Base-by-base conservation (phyloP, 2,329 filamentous ascomycete species). In the Calonectria fujianensis region DNA sequence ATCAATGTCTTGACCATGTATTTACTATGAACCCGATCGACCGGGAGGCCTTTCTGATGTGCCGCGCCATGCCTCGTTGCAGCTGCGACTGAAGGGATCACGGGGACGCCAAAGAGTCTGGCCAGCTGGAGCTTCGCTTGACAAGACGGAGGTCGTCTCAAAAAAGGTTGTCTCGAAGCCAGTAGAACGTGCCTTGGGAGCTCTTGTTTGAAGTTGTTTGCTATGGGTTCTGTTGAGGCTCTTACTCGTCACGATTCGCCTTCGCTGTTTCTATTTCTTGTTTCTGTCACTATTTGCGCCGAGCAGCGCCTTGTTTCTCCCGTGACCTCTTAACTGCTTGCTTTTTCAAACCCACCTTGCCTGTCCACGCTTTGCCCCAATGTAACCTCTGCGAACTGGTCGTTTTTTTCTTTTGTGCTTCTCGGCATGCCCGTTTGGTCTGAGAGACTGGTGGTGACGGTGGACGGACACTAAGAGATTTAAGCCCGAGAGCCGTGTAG, bases 1-100 rank as follows among this genome's bases (percentile, higher is more conserved):
- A 67, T 70, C 59, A 51, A 68, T 79, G 76, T 80, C 77, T 81
- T 65, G 76, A 77, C 73, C 75, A 35, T 65, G 63, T 65, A 66
- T 65, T 59, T 65, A 66, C 59, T 75, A 74, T 74, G 80, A 74
- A 66, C 50, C 76, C 75, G 70, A 76, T 80, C 59, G 67, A 70
- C 70, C 75, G 78, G 41, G 35, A 41, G 31, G 27, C 27, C 64
- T 48, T 67, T 52, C 24, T 57, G 66, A 45, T 32, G 41, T 45
- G 45, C 51, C 35, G 31, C 41, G 69, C 68, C 37, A 70, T 50
- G 77, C 41, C 63, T 71, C 65, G 64, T 51, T 29, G 51, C 27
- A 54, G 59, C n/a, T 24, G 13, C 27, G 67, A 51, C 39, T 37
- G 63, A 48, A 70, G 57, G 52, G 65, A 66, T 65, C 65, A 73